Conservation (phyloP, 257 asterid species). For the Nicotiana sylvestris region DNA sequence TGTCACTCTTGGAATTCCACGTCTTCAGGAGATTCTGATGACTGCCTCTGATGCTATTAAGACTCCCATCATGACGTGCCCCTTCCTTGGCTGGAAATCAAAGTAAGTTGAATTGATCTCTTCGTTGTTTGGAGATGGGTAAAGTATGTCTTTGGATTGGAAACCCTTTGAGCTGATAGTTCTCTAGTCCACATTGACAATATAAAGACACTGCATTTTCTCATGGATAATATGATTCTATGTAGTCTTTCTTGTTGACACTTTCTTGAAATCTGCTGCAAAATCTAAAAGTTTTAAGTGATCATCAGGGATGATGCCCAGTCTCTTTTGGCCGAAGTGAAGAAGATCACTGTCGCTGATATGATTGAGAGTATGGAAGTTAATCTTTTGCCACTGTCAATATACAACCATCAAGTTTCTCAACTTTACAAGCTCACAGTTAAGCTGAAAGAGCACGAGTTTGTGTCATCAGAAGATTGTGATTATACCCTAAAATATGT, state of each 20-base stretch:
- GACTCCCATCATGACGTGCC: slow-evolving; percentile 94
- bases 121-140: not conserved
- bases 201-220: not conserved
- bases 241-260: not conserved
- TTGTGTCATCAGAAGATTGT: slow-evolving; percentile 48
- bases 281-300: not conserved
- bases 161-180: not conserved
- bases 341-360: slow-evolving; percentile 78
- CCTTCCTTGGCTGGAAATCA: slow-evolving; percentile 55
- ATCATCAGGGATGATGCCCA: slow-evolving; percentile 64
- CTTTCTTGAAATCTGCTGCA: not conserved
- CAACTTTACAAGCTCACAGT: slow-evolving; percentile 61
- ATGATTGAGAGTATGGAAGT: slow-evolving; percentile 80
- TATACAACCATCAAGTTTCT: slow-evolving; percentile 21
- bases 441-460: slow-evolving; percentile 57
- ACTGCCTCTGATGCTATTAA: slow-evolving; percentile 69
- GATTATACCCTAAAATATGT: slow-evolving; percentile 45
- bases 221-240: not conserved
- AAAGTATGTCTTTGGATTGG: not conserved
- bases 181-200: not conserved
- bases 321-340: slow-evolving; percentile 57
- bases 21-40: slow-evolving; percentile 95
- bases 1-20: slow-evolving; percentile 98
- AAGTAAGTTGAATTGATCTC: slow-evolving; percentile 47
- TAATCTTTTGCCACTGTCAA: slow-evolving; percentile 35